Conservation (phyloP, 768 basidiomycete genomes). For the Clitopilus passeckerianus region DNA sequence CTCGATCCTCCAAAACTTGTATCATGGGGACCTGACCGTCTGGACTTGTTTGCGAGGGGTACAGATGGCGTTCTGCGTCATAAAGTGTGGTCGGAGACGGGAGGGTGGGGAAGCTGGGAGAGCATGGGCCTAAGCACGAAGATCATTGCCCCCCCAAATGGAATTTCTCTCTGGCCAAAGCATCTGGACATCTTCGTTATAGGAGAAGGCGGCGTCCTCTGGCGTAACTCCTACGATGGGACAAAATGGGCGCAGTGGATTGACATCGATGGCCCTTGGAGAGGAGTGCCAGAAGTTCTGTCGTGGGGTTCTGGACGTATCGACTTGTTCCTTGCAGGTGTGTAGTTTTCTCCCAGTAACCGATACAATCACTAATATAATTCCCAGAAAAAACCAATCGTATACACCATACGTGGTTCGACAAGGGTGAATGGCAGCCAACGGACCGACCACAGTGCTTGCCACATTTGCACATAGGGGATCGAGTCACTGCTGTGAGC, state of each 20-base stretch:
- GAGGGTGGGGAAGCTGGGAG: neutral
- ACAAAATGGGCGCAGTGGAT: neutral
- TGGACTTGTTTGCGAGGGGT: neutral
- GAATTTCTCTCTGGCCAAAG: neutral
- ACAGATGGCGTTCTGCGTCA: neutral
- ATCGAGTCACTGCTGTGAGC: neutral
- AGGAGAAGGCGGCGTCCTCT: neutral
- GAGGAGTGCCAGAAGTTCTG: too few species aligned
- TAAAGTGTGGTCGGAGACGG: neutral
- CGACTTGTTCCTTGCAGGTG: too few species aligned
- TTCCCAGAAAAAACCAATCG: too few species aligned
- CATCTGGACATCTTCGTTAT: neutral
- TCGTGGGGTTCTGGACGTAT: too few species aligned
- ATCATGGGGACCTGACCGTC: neutral
- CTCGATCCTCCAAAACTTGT: neutral
- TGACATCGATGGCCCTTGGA: neutral
- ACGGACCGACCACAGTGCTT: too few species aligned
- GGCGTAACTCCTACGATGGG: neutral
- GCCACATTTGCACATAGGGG: neutral
- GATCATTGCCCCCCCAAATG: neutral
- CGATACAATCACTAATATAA: too few species aligned
- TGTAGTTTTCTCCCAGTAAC: too few species aligned
- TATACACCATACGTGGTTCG: too few species aligned
- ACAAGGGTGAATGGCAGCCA: too few species aligned
- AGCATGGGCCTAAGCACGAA: neutral